Conservation (phyloP, 2,329 filamentous ascomycete species). For the Talaromyces sp. region DNA sequence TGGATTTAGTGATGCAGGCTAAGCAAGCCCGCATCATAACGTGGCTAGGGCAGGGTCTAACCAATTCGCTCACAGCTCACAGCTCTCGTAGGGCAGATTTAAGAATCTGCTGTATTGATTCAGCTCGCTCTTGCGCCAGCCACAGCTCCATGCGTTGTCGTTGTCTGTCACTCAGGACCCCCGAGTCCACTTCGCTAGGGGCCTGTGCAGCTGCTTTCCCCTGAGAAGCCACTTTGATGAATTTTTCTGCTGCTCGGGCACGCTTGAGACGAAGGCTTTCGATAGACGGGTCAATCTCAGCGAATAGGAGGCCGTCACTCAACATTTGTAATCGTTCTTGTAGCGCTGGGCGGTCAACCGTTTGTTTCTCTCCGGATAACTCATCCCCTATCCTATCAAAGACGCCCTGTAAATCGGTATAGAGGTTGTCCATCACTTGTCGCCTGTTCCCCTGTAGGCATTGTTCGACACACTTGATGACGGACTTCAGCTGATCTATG, state of each 20-base stretch:
- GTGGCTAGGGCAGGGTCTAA: neutral
- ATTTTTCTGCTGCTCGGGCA: conserved; percentile 35
- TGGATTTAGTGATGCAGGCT: neutral
- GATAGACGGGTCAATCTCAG: conserved; percentile 34
- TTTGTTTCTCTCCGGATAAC: conserved; percentile 20
- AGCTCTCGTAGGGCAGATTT: conserved; percentile 29
- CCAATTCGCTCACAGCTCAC: neutral
- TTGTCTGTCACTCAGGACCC: conserved; percentile 23
- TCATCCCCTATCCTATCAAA: conserved; percentile 31
- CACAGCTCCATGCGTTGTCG: conserved; percentile 30
- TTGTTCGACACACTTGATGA: conserved; percentile 27
- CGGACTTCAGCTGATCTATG: conserved; percentile 13
- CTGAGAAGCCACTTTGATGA: conserved; percentile 28
- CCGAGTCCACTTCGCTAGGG: neutral
- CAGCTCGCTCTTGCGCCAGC: conserved; percentile 41
- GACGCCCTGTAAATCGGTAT: conserved; percentile 34
- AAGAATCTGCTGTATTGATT: conserved; percentile 33
- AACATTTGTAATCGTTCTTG: conserved; percentile 29
- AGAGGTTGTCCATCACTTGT: conserved; percentile 34
- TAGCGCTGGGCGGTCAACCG: conserved; percentile 25
- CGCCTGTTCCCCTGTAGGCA: conserved; percentile 33
- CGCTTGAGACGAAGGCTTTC: conserved; percentile 38
- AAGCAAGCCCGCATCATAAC: neutral
- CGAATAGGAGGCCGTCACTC: conserved; percentile 30
- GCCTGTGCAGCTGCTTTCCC: conserved; percentile 13